Base-by-base conservation (phyloP, 176 grass and related monocot genomes). In the Coix lacrymajobi region DNA sequence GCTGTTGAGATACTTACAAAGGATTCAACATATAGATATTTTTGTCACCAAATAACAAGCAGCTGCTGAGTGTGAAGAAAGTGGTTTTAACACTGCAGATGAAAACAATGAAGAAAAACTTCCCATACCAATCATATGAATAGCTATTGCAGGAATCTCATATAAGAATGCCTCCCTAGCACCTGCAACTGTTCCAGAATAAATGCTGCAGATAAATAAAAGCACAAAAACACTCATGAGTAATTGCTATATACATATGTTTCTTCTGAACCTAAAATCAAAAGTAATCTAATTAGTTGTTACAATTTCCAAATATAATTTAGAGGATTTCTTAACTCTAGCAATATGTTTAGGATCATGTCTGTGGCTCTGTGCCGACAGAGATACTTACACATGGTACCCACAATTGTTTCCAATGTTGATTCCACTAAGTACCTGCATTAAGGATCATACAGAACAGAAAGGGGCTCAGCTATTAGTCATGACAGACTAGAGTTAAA, bases 101-200 rank as follows among this genome's bases (percentile, higher is more conserved):
- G 70, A 79, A 73, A 20, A 20, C 5, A 66, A 56, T 74, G 15
- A 58, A 74, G 30, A 82, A 67, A 72, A 58, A 66, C 7, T 12
- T 16, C 22, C 46, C 86, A 44, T 85, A 99, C 96, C 96, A 99
- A 79, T 99, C 86, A 83, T 96, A 90, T 74, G 93, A 99, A 99
- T 90, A 57, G 96, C 32, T 86, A 99, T 61, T 83, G 96, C 78
- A 84, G 93, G 93, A 78, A 96, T 48, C 34, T 91, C 93, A 76
- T 88, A 83, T 14, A 99, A 81, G 88, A 99, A 94, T 76, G 96
- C 96, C 82, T 99, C 96, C 73, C 96, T 91, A 58, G 96, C 93
- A 90, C 89, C 94, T 62, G 91, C 94, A 80, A 97, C 93, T 66
- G 96, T 99, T 81, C 93, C 96, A 90, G 93, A 96, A 78, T 99